Percentiles rank a stretch among this genome's conserved stretches.
Conservation (phyloP, 73 alveolate species). For the Stentor roeselii region DNA sequence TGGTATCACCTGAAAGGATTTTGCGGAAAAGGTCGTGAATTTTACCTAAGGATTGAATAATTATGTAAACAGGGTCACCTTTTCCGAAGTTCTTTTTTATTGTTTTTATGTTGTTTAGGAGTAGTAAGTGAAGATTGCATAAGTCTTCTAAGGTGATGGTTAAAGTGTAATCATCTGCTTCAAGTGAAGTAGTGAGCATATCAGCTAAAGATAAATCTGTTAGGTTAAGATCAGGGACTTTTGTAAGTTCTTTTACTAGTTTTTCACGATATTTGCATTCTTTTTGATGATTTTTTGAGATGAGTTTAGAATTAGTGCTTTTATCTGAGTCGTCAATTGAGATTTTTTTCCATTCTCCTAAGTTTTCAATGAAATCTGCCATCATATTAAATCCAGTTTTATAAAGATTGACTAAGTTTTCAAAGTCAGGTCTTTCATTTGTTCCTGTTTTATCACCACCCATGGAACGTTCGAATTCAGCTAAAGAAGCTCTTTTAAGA, state of each 20-base stretch:
- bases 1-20: slow-evolving; percentile 40
- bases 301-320: neutral
- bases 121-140: slow-evolving; percentile 28
- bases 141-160: slow-evolving; percentile 36
- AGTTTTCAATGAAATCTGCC: neutral
- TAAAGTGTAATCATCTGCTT: slow-evolving; percentile 27
- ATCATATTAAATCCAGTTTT: neutral
- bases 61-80: slow-evolving; percentile 42
- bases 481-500: neutral
- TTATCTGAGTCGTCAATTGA: neutral
- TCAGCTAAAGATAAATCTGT: slow-evolving; percentile 38
- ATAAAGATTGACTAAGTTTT: neutral
- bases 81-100: slow-evolving; percentile 17
- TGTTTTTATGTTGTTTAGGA: slow-evolving; percentile 35
- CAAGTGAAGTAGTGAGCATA: slow-evolving; percentile 36
- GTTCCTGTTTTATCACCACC: neutral
- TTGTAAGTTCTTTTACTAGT: neutral
- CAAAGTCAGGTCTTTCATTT: neutral
- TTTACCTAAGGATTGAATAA: slow-evolving; percentile 39
- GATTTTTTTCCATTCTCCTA: slow-evolving; percentile 5
- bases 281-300: neutral
- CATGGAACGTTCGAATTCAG: neutral
- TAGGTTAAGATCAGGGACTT: slow-evolving; percentile 26
- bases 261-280: neutral
- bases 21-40: slow-evolving; percentile 6